phyloP scores from a whole-genome alignment of 2,329 filamentous ascomycete species.

The Tolypocladium inflatum region DNA sequence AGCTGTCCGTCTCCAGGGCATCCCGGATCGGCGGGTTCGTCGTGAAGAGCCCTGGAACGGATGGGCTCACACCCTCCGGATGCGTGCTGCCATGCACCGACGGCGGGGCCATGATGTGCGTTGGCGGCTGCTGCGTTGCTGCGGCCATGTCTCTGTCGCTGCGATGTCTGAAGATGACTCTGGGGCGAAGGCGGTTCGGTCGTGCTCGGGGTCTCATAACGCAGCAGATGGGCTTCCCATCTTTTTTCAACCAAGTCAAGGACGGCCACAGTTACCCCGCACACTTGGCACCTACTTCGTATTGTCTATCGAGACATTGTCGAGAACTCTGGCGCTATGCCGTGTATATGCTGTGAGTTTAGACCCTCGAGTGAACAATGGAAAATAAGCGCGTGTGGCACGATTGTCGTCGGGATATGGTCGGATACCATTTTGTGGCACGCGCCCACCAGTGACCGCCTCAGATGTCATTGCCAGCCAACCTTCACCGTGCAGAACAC shows the following conservation, averaged over 20 bases:
- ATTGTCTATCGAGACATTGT: slow-evolving; percentile 1
- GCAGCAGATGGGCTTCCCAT: slow-evolving; percentile 11
- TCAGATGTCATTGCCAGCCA: not conserved
- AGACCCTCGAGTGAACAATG: slow-evolving; percentile 2
- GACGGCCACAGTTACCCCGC: not conserved
- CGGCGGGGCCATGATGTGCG: slow-evolving; percentile 1
- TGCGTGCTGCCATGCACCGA: not conserved
- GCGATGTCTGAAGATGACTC: slow-evolving; percentile 21
- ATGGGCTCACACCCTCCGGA: slow-evolving; percentile 1
- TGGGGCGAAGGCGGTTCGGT: slow-evolving; percentile 17
- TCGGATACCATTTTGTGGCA: slow-evolving; percentile 9
- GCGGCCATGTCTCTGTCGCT: slow-evolving; percentile 8
- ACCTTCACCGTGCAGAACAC: not conserved
- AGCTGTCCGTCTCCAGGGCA: slow-evolving; percentile 56
- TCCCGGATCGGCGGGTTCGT: slow-evolving; percentile 55
- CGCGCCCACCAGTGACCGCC: not conserved
- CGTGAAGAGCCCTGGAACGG: slow-evolving; percentile 48
- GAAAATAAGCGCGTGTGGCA: not conserved
- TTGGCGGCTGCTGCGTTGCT: slow-evolving; percentile 4
- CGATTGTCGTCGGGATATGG: slow-evolving; percentile 12
- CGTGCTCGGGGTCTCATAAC: slow-evolving; percentile 20
- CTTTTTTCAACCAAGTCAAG: slow-evolving; percentile 1
- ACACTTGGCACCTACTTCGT: not conserved
- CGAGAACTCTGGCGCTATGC: not conserved
- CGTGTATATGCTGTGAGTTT: not conserved